Evolutionary conservation across 179 eudicot species (phyloP), one percentile per base, ranked within the genome.

Genomic region (Nepenthes alata): DNA sequence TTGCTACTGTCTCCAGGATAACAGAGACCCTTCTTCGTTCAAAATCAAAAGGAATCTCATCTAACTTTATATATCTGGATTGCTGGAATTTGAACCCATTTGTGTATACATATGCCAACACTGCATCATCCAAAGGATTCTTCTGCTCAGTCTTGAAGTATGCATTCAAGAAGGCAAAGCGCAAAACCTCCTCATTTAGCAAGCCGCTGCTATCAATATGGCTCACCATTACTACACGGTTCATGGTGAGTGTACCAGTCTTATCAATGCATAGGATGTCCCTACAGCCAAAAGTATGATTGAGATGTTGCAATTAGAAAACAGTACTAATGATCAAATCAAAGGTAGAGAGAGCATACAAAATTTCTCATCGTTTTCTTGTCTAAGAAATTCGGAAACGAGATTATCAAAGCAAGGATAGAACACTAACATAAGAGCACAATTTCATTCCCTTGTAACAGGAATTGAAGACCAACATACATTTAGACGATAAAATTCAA

Each of bases 241-340:
- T 80, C 70, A 68, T 71, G 63, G 84, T 80, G 47, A 80, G 81
- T n/a, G 84, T 80, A 10, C 84, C 84, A 7, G 84, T 80, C 74
- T 80, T 80, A 66, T 80, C 84, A 39, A 80, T 77, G 71, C 84
- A 77, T 10, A 80, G 70, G 37, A 77, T 77, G 64, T 80, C 84
- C 81, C 84, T 80, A 57, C 15, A 50, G 53, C 53, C 11, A n/a
- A 50, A 50, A 50, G 13, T 11, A 50, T 3, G n/a, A 50, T 1
- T 41, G 45, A 41, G 45, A 41, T 41, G 8, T 41, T 41, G 45
- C 45, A 0, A 4, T 41, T 41, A 7, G 8, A 7, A 41, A 7
- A 41, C 25, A 25, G 25, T 25, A 25, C 25, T 25, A 25, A 25
- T 25, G 25, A 25, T 25, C 25, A 25, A 25, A 25, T 1, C 25